These are phyloP conservation scores for Smittium culicis DNA, from an alignment of 371 early-diverging fungal genomes.

Conservation along the genomic window DNA sequence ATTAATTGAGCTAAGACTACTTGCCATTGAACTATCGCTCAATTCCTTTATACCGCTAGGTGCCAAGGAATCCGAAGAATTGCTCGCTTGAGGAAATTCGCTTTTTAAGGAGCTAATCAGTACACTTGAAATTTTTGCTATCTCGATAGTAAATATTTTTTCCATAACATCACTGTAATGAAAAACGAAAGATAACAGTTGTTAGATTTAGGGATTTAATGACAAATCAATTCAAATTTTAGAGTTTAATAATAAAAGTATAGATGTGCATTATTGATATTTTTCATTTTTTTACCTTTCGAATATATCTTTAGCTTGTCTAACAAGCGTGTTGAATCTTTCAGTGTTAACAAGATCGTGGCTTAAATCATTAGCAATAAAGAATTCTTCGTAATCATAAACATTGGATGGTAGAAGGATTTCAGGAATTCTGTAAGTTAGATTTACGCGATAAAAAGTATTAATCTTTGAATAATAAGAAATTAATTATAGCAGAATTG, in stretches of 20 bases:
- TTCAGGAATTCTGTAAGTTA: not conserved
- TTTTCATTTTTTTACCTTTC: slow-evolving; percentile 13
- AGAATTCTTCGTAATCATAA: slow-evolving; percentile 2
- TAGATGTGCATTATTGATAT: too few relatives aligned
- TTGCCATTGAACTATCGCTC: not conserved
- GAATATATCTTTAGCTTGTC: slow-evolving; percentile 30
- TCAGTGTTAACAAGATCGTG: slow-evolving; percentile 2
- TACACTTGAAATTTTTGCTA: slow-evolving; percentile 37
- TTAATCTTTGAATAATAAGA: too few relatives aligned
- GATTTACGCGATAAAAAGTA: too few relatives aligned
- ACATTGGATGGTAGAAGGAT: not conserved
- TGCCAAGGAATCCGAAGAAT: not conserved
- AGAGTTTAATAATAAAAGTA: too few relatives aligned
- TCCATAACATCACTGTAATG: not conserved
- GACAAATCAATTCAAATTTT: too few relatives aligned
- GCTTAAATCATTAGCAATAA: slow-evolving; percentile 5
- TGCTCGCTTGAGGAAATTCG: slow-evolving; percentile 21
- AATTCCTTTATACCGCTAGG: not conserved
- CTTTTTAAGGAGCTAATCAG: slow-evolving; percentile 29
- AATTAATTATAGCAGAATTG: too few relatives aligned
- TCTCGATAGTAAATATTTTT: slow-evolving; percentile 30
- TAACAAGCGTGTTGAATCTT: slow-evolving; percentile 17
- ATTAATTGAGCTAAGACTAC: not conserved
- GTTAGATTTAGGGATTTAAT: too few relatives aligned
- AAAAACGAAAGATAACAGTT: not conserved